These are phyloP conservation scores for Bodo saltans DNA, from an alignment of 78 protist genomes.

Conservation along the genomic window DNA sequence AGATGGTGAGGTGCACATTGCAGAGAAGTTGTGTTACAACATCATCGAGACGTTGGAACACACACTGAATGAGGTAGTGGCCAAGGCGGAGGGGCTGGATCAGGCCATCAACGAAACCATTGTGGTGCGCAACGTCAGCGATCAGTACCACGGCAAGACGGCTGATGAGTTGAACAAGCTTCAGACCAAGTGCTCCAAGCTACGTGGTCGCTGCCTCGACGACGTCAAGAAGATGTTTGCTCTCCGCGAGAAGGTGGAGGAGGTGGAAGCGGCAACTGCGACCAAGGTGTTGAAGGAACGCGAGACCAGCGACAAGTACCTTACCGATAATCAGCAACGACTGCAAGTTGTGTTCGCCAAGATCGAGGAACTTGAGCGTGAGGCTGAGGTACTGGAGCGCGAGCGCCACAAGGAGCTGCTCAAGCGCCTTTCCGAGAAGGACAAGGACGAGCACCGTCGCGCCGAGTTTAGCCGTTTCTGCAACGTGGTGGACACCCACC, in stretches of 20 bases:
- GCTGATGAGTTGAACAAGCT: not conserved
- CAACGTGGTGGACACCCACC: not conserved
- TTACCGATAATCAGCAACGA: not conserved
- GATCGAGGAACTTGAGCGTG: not conserved
- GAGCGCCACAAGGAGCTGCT: conserved; percentile 10
- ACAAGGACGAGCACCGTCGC: conserved; percentile 32
- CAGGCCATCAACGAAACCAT: not conserved
- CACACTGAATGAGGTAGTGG: not conserved
- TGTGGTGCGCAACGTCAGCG: not conserved
- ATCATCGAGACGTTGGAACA: not conserved
- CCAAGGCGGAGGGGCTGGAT: not conserved
- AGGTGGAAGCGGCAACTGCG: conserved; percentile 5
- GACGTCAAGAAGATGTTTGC: conserved; percentile 20
- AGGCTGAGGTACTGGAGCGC: conserved; percentile 1
- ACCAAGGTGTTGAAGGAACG: conserved; percentile 15
- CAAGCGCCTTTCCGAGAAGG: conserved; percentile 24
- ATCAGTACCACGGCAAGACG: not conserved
- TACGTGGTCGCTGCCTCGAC: not conserved
- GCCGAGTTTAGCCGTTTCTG: conserved; percentile 23
- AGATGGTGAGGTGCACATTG: conserved; percentile 19
- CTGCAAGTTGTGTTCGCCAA: not conserved
- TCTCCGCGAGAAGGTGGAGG: conserved; percentile 22
- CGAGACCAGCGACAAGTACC: not conserved
- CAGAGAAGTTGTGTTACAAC: not conserved
- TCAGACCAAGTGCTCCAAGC: not conserved